Conservation (phyloP, 306 rosid genomes). For the Casuarina equisetifolia region DNA sequence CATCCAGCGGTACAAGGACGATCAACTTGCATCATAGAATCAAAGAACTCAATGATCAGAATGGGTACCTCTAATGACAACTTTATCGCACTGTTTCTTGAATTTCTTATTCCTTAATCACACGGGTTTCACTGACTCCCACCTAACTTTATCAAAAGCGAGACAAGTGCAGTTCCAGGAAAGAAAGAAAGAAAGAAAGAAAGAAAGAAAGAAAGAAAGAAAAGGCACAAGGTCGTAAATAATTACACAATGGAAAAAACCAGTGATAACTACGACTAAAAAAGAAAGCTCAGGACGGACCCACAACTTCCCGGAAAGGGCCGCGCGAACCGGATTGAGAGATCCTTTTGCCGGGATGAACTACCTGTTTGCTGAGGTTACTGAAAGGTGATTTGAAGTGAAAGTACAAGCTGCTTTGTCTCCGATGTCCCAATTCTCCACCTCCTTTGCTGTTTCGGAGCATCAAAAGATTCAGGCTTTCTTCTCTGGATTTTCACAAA, state of each 20-base stretch:
- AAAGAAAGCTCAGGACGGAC: constrained; percentile 1
- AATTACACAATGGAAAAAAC: constrained; percentile 35
- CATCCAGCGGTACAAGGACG: constrained; percentile 18
- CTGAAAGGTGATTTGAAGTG: constrained; percentile 45
- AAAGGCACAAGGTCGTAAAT: constrained; percentile 31
- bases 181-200: constrained; percentile 12
- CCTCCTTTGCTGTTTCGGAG: constrained; percentile 29
- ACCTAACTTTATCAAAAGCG: constrained; percentile 38
- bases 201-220: constrained; percentile 4
- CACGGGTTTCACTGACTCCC: constrained; percentile 55
- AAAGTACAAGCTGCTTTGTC: constrained; percentile 44
- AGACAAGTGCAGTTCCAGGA: background rate
- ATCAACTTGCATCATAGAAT: constrained; percentile 16
- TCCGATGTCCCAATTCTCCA: constrained; percentile 18
- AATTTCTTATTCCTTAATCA: constrained; percentile 54
- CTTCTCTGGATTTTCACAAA: constrained; percentile 22
- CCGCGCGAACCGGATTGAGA: constrained; percentile 16
- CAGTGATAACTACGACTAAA: too few relatives aligned
- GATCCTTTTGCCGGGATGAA: background rate
- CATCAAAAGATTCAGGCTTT: constrained; percentile 33
- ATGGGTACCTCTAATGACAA: constrained; percentile 39
- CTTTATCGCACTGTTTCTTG: constrained; percentile 44
- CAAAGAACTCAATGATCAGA: constrained; percentile 46
- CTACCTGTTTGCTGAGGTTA: constrained; percentile 4
- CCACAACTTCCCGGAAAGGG: constrained; percentile 37